Base-by-base conservation (phyloP, 352 stramenopile species). In the Phytophthora quininea region DNA sequence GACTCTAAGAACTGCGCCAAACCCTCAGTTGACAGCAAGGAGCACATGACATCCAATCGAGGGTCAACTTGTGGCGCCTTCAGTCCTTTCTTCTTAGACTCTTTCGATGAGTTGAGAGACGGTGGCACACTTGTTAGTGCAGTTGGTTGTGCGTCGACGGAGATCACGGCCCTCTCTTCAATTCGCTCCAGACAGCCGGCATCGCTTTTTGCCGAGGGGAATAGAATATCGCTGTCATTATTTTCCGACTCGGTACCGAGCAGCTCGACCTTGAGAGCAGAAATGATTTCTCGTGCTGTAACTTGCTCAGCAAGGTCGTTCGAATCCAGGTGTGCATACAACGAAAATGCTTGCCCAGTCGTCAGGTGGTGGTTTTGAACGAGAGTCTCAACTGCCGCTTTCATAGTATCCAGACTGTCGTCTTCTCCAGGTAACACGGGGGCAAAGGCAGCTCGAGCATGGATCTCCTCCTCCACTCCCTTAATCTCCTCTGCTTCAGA, bases 31-130 rank as follows among this genome's bases (percentile, higher is more conserved):
- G 88, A 96, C 60, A 96, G 64, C 4, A 96, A 61, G 11, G 88
- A 96, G 64, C 88, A 94, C 54, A 96, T 67, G 27, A 90, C 88
- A 71, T 96, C 84, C 40, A 96, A 64, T 29, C 86, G 76, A 38
- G 75, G 61, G 62, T 77, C 69, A 49, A 71, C 66, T 40, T 62
- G 59, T 3, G 51, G 30, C 37, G 50, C 43, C 24, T 71, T 74
- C 1, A 53, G 63, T 15, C 40, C 24, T 24, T 62, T 70, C 29
- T 67, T 67, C 38, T 61, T 77, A 29, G 63, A 53, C 5, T 48
- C 47, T 27, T 15, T n/a, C 32, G 58, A 69, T 24, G 49, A 55
- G 3, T 46, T 58, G 4, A 37, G 56, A 29, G 67, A 37, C 12
- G 68, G 63, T 30, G 63, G 58, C 38, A 67, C 24, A 35, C 65